Evolutionary conservation across 441 rosid species (phyloP), one percentile per base, ranked within the genome.

Genomic region (Euphorbia celastroides): DNA sequence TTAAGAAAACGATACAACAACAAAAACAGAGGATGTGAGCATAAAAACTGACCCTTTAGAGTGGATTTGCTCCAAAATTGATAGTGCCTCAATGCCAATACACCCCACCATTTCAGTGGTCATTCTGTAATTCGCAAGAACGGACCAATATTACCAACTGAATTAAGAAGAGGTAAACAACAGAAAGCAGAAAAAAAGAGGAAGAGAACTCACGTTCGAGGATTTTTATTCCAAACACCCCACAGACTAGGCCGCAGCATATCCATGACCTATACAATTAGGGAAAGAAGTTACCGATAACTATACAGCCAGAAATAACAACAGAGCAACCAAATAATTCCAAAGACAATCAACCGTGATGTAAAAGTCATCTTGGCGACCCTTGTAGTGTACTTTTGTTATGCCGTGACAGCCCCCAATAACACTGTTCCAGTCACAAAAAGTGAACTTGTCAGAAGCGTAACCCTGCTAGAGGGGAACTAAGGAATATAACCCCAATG

Each of bases 321-420:
- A 20, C 3, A 1, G 38, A 55, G 31, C 61, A 27, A 41, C 13
- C 65, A 55, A 67, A 46, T 31, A 60, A 48, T 42, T 19, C 32
- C 48, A 62, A 61, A 60, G 28, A 71, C 56, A 28, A 54, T 82
- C 68, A 74, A 88, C 96, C 92, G 86, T 85, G 72, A 88, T 71
- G 72, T 88, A 88, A 69, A 81, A 88, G 64, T 86, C 92, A 30
- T 82, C 88, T 72, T 83, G 92, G 72, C 79, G 77, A 55, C 96
- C 96, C 78, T 83, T 86, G 83, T 72, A 81, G 75, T 86, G 88
- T 31, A 83, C 86, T 65, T 76, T 75, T 0, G 96, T 92, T 30
- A 88, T 77, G 48, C 96, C 96, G 78, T 88, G 89, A 79, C 88
- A 79, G 58, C 87, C 87, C 11, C 88, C 89, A 62, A 88, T 84